Base-by-base conservation (phyloP, 2,329 filamentous ascomycete species). In the Cyanodermella asteris region DNA sequence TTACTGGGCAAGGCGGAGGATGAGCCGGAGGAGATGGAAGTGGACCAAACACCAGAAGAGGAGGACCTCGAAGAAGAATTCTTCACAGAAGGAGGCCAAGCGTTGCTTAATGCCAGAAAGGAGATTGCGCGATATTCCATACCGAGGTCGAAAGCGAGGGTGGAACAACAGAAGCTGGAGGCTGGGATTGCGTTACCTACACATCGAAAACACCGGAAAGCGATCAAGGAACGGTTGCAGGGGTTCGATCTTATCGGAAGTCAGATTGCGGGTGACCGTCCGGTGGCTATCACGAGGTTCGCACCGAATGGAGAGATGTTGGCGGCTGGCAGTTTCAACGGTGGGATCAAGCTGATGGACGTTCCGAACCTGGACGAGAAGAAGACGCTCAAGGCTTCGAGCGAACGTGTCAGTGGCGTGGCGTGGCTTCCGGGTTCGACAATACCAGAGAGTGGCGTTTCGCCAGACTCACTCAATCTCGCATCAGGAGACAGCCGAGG, bases 281-380 rank as follows among this genome's bases (percentile, higher is more conserved):
- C 91, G 12, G 68, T 97, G 28, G 84, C 81, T 47, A 84, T 94
- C 51, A 78, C 80, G 23, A 68, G 87, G 28, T 82, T 97, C 50
- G 72, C 84, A 6, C 87, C 87, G 1, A 74, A 76, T 39, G 77
- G 80, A 10, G 61, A 84, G 44, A 59, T 74, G 7, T 63, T 94
- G 18, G 87, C 84, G 3, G 77, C 80, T 3, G 87, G 87, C 19
- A 91, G 90, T 42, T 94, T 82, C 80, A 76, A 72, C 25, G 87
- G 87, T 26, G 73, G 77, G 25, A 71, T 97, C 34, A 84, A 81
- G 39, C 53, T 97, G 29, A 63, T 94, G 30, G 69, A 74, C 29
- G 72, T 93, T 12, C 84, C 82, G 3, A 75, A 71, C 37, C 54
- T 97, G 33, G 69, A 81, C 23, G 72, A 76, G 37, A 81, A 72